Percentiles rank a stretch among this genome's conserved stretches.
phyloP scores from a whole-genome alignment of 2,329 filamentous ascomycete genomes.

The Exophiala bonariae region DNA sequence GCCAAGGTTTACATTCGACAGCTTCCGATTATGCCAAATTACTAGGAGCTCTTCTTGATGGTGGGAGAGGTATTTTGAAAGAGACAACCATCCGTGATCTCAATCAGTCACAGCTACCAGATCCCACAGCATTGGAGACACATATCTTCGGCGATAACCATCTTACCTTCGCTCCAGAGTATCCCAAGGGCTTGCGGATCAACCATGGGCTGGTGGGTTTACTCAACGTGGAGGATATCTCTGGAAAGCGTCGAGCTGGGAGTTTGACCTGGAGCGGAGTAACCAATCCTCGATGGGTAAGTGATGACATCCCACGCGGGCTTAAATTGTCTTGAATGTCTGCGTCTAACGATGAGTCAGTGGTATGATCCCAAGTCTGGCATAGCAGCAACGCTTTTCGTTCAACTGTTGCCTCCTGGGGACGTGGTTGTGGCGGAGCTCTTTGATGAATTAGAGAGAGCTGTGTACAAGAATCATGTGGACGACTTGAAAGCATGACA shows the following conservation, averaged over 20 bases:
- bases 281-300: constrained; percentile 8
- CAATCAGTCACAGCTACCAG: background rate
- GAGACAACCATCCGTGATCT: background rate
- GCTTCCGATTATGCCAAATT: constrained; percentile 21
- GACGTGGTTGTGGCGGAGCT: background rate
- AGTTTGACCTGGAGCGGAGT: constrained; percentile 4
- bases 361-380: constrained; percentile 5
- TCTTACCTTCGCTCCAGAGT: background rate
- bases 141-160: background rate
- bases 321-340: no score
- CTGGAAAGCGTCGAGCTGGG: background rate
- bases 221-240: constrained; percentile 4
- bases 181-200: background rate
- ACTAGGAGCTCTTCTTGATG: constrained; percentile 18
- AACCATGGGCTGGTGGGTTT: constrained; percentile 3
- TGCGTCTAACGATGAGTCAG: no score
- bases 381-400: constrained; percentile 1
- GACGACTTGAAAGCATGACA: no score
- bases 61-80: constrained; percentile 1
- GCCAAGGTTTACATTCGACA: constrained; percentile 26
- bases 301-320: background rate
- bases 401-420: background rate
- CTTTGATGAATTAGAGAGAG: constrained; percentile 1
- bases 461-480: constrained; percentile 1
- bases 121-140: background rate